Evolutionary conservation across 139 green algal genomes (phyloP).

Genomic region (Micromonas commoda): DNA sequence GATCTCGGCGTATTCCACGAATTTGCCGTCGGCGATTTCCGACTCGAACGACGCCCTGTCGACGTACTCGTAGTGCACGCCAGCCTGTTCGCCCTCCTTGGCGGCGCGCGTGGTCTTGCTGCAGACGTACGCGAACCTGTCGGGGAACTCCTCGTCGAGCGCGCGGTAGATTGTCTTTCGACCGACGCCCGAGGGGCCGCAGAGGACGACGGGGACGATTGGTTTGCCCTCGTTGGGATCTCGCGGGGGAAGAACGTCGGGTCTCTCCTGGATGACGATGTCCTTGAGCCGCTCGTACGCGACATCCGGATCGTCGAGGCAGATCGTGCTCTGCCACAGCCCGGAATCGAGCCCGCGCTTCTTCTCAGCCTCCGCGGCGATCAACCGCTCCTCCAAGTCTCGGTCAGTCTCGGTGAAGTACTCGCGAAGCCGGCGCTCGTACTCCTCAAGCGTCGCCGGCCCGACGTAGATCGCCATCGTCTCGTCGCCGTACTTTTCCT

Average conservation of each 20-base stretch:
- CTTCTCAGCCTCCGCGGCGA: neutral
- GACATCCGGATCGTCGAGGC: neutral
- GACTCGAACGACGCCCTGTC: slow-evolving; percentile 33
- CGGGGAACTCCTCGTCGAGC: slow-evolving; percentile 35
- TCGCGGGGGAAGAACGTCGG: neutral
- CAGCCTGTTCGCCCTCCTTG: slow-evolving; percentile 39
- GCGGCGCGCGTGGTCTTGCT: slow-evolving; percentile 35
- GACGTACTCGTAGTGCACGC: slow-evolving; percentile 37
- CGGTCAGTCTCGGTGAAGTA: slow-evolving; percentile 49
- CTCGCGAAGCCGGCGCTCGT: slow-evolving; percentile 1
- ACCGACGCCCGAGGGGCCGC: slow-evolving; percentile 4
- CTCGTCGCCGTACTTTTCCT: slow-evolving; percentile 42
- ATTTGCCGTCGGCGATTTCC: neutral
- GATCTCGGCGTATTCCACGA: slow-evolving; percentile 19
- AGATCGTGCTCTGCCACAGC: neutral
- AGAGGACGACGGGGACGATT: slow-evolving; percentile 13
- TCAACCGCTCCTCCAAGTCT: slow-evolving; percentile 33
- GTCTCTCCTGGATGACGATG: neutral
- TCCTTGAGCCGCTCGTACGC: neutral
- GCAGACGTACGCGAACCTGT: slow-evolving; percentile 42
- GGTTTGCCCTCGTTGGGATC: slow-evolving; percentile 7
- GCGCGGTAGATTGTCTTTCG: neutral
- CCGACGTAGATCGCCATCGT: slow-evolving; percentile 60
- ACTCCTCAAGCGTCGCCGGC: slow-evolving; percentile 36
- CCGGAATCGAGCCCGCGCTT: neutral